Evolutionary conservation across 306 rosid genomes (phyloP), one percentile per base, ranked within the genome.

Genomic region (Luffa aegyptiaca): DNA sequence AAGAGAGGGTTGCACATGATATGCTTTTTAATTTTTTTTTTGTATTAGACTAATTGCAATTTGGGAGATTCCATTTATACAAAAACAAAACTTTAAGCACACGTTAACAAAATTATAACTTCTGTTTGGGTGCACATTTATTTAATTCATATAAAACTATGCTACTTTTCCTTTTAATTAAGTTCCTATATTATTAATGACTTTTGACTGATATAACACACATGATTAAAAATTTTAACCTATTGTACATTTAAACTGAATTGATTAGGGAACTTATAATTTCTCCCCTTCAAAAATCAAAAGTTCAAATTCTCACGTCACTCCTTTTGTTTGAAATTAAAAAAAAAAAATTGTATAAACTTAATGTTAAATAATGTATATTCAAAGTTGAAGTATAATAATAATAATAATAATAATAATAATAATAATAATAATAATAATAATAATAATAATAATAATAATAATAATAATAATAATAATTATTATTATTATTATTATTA

Each of bases 61-160:
- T 68, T 68, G 75, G 21, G 75, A 68, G 75, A 68, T 68, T 68
- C 75, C 51, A 68, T 68, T 39, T 18, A 41, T 68, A 68, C 35
- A 68, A 42, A 64, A 68, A 39, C 35, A 10, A 18, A 68, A 68
- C 75, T 68, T 68, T 68, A 68, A 36, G 21, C 72, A 64, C 10
- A 64, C 16, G 16, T 16, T 64, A 16, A 36, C 72, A 64, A 64
- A 64, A 64, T 64, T 59, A 13, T 63, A 63, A 6, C 6, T 20
- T 59, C 7, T 18, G 21, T 55, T 55, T 55, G 21, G 21, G 61
- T 16, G 26, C 26, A 55, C 8, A 55, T 55, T 55, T 55, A 31
- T 62, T 63, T 36, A 36, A 5, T 14, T 36, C 71, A 6, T 64
- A 62, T 62, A 2, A 31, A 62, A 62, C 5, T 33, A 37, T 64